Evolutionary conservation across 2,329 filamentous ascomycete genomes (phyloP), one percentile per base, ranked within the genome.

Genomic region (Colletotrichum simmondsii): DNA sequence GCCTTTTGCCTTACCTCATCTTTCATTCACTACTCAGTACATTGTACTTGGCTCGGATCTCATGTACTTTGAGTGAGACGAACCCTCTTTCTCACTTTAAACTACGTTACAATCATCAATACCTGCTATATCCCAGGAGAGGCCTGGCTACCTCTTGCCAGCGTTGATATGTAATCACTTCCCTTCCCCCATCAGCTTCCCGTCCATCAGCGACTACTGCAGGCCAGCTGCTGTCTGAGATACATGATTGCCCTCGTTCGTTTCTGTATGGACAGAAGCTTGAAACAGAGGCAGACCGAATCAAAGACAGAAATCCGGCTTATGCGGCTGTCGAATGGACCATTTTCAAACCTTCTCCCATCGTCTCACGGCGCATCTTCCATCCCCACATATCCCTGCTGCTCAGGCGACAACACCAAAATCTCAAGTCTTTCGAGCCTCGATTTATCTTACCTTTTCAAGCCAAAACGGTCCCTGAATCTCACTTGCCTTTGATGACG

Each of bases 121-220:
- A 73, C 68, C 66, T 62, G 54, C 37, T 28, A 67, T 37, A 64
- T 64, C 53, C 65, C 24, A 46, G 53, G 49, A 70, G 53, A 63
- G 49, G 16, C 53, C 19, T 53, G 52, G 56, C 63, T 54, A 49
- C 42, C 37, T 58, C 60, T 70, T 42, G 28, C 49, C 19, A 49
- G 28, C 37, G 35, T 42, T 63, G 57, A 73, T 62, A 73, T 73
- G 71, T 72, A 72, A 73, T 68, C 71, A 67, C 42, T 52, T 22
- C 58, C 70, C 62, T 62, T 35, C 32, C 26, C 49, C 24, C 68
- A 24, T 68, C 49, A 52, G 67, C 52, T 61, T 42, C 53, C 46
- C 26, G 46, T 32, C 66, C 28, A 57, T 61, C 56, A 61, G 60
- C 52, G 49, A 53, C 46, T 54, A 26, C 52, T 22, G 42, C 42